Conservation (phyloP, 179 eudicot species). For the Corrigiola litoralis region DNA sequence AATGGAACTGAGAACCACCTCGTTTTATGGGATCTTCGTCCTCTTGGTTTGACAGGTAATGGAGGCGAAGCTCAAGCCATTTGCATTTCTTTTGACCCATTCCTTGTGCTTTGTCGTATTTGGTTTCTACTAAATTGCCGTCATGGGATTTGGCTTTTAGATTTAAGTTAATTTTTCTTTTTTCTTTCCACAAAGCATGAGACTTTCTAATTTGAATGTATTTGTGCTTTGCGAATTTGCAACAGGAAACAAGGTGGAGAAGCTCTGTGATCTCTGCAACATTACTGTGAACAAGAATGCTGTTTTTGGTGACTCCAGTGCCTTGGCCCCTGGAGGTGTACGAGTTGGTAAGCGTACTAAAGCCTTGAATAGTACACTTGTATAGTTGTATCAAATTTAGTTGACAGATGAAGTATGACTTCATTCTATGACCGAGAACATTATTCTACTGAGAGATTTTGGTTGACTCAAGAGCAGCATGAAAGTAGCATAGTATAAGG, state of each 20-base stretch:
- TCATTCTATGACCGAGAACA: background rate
- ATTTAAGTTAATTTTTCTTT: no score
- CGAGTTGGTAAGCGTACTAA: constrained; percentile 55
- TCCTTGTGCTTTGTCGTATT: background rate
- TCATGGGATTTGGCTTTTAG: no score
- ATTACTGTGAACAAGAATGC: constrained; percentile 98
- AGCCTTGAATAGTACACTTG: background rate
- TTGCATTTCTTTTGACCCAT: background rate
- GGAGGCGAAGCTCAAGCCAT: no score
- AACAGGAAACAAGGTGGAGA: constrained; percentile 98
- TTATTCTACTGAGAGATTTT: background rate
- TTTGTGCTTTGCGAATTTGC: background rate
- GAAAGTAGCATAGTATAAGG: background rate
- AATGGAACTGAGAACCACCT: constrained; percentile 94
- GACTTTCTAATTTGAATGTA: background rate
- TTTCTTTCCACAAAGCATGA: background rate
- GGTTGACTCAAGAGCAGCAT: background rate
- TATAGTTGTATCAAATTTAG: background rate
- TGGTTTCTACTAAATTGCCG: background rate
- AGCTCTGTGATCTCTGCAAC: constrained; percentile 88
- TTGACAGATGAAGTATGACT: background rate
- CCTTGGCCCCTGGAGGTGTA: constrained; percentile 94
- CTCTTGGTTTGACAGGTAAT: constrained; percentile 92
- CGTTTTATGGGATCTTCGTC: constrained; percentile 95
- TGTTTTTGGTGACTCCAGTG: constrained; percentile 96